Conservation (phyloP, 495 filamentous ascomycete genomes). For the Aspergillus saccharolyticus region DNA sequence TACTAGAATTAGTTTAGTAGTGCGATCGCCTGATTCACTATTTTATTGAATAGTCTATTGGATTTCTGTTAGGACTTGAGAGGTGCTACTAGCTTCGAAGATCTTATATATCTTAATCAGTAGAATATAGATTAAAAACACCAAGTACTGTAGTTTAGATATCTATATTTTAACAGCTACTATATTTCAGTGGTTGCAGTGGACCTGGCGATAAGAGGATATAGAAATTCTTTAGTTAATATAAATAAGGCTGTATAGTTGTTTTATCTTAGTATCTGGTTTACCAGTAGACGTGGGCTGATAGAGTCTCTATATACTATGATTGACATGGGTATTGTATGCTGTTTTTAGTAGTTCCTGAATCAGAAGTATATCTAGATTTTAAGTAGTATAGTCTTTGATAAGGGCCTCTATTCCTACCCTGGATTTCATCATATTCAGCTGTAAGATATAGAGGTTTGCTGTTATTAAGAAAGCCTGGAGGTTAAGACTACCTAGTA, state of each 20-base stretch:
- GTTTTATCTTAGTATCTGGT: background rate
- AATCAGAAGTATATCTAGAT: conserved; percentile 25
- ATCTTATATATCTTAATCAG: conserved; percentile 5
- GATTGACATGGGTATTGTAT: conserved; percentile 23
- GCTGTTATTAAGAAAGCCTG: conserved; percentile 12
- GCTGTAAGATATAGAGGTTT: conserved; percentile 25
- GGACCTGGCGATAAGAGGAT: conserved; percentile 20
- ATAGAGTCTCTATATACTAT: conserved; percentile 27
- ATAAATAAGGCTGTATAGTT: conserved; percentile 24
- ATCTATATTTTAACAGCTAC: conserved; percentile 23
- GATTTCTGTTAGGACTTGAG: conserved; percentile 14
- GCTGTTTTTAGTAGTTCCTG: conserved; percentile 22
- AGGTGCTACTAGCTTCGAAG: conserved; percentile 3
- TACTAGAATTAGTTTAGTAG: conserved; percentile 16
- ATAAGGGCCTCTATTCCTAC: conserved; percentile 28
- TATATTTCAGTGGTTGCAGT: conserved; percentile 24
- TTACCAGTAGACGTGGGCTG: conserved; percentile 12
- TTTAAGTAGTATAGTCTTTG: conserved; percentile 24
- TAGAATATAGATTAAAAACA: conserved; percentile 23
- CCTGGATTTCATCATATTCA: conserved; percentile 27
- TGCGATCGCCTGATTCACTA: background rate
- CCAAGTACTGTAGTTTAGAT: conserved; percentile 18
- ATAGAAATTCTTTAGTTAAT: conserved; percentile 23
- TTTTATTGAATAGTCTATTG: conserved; percentile 15
- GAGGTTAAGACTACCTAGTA: conserved; percentile 12